These are phyloP conservation scores for Triticum dicoccoides DNA, from an alignment of 176 grass and related monocot species.

Conservation along the genomic window DNA sequence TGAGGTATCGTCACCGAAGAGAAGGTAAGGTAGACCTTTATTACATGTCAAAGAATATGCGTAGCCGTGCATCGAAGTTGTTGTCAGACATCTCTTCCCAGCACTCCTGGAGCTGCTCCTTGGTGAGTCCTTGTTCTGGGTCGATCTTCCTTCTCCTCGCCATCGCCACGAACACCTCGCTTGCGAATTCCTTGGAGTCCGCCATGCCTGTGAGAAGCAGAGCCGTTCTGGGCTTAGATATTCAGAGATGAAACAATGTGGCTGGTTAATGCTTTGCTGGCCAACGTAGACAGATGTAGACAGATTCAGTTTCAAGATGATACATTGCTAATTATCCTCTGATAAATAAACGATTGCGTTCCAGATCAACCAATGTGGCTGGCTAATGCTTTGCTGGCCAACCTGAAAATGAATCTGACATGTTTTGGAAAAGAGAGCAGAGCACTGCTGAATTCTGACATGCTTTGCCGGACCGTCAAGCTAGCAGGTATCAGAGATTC, in stretches of 20 bases:
- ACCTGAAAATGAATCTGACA: background rate
- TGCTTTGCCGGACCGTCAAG: background rate
- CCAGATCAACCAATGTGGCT: background rate
- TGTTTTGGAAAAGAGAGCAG: background rate
- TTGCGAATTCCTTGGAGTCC: slow-evolving; percentile 88
- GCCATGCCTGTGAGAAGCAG: slow-evolving; percentile 61
- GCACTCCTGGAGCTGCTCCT: slow-evolving; percentile 74
- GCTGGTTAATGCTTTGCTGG: no score
- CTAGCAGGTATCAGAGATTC: background rate
- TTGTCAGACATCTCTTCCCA: slow-evolving; percentile 97
- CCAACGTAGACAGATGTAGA: no score
- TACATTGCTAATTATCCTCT: background rate
- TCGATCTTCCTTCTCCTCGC: slow-evolving; percentile 63
- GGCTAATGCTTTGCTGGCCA: background rate
- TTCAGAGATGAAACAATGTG: background rate
- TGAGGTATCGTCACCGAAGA: background rate
- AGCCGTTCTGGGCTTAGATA: background rate
- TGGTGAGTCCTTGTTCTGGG: slow-evolving; percentile 51
- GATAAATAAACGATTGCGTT: background rate
- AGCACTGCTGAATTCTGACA: background rate
- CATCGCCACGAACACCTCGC: slow-evolving; percentile 73
- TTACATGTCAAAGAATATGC: slow-evolving; percentile 99
- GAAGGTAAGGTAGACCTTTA: slow-evolving; percentile 23
- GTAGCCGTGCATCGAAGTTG: slow-evolving; percentile 81
- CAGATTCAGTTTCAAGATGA: background rate